A percentile compares a stretch with the other conserved stretches of the same genome.
These are phyloP conservation scores for Sporisorium scitamineum DNA, from an alignment of 1,284 basidiomycete species.

Conservation along the genomic window DNA sequence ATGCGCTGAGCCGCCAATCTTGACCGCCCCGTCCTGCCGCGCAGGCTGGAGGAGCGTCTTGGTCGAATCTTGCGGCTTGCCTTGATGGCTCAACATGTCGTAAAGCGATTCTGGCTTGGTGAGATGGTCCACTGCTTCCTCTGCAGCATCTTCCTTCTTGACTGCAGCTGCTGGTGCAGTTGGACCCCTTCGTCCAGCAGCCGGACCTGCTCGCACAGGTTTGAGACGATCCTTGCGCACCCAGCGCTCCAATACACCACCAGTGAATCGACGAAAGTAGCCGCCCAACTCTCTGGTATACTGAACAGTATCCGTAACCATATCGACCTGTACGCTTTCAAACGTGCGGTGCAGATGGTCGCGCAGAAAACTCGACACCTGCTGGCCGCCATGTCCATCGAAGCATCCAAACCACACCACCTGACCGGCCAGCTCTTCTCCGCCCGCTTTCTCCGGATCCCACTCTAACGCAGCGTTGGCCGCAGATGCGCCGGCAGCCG, in stretches of 20 bases:
- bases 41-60: conserved; percentile 35
- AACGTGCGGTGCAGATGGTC: conserved; percentile 61
- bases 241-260: conserved; percentile 62
- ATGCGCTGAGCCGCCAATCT: conserved; percentile 30
- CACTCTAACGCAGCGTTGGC: conserved; percentile 48
- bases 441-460: conserved; percentile 56
- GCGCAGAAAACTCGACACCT: conserved; percentile 58
- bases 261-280: conserved; percentile 64
- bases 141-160: conserved; percentile 5
- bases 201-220: conserved; percentile 49
- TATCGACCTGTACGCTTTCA: conserved; percentile 54
- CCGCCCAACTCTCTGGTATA: conserved; percentile 65
- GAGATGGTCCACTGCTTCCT: conserved; percentile 19
- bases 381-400: conserved; percentile 65
- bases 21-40: conserved; percentile 30
- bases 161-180: conserved; percentile 5
- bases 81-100: conserved; percentile 36
- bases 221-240: conserved; percentile 55
- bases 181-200: conserved; percentile 24
- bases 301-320: conserved; percentile 65
- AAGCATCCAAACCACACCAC: conserved; percentile 68
- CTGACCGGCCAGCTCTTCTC: conserved; percentile 61
- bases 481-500: conserved; percentile 26
- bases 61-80: conserved; percentile 16
- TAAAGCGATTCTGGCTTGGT: conserved; percentile 32